Evolutionary conservation across 2,329 filamentous ascomycete genomes (phyloP).

Genomic region (Capronia coronata): DNA sequence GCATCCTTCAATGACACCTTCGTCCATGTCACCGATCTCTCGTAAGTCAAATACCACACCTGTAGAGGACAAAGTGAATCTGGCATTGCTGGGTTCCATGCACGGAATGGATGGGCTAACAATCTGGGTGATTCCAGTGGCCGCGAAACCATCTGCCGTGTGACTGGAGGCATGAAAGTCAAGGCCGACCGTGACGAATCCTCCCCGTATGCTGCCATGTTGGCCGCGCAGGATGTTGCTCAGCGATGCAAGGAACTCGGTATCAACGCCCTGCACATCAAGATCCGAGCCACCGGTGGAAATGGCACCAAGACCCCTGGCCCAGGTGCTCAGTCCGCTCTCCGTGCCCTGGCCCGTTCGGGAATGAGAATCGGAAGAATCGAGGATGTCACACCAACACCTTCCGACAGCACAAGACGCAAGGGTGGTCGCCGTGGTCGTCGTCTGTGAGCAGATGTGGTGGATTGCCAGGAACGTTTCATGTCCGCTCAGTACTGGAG

Average conservation of each 20-base stretch:
- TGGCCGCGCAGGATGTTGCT: slow-evolving; percentile 97
- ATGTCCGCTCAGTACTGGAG: neutral
- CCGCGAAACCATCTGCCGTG: slow-evolving; percentile 99
- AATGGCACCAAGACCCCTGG: slow-evolving; percentile 99
- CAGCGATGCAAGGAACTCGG: slow-evolving; percentile 78
- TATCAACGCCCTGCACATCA: slow-evolving; percentile 98
- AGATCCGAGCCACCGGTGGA: slow-evolving; percentile 99
- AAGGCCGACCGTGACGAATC: slow-evolving; percentile 99
- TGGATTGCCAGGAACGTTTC: neutral
- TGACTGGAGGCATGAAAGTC: slow-evolving; percentile 99
- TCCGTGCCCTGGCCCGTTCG: slow-evolving; percentile 96
- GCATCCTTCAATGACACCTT: slow-evolving; percentile 90
- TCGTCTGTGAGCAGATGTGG: slow-evolving; percentile 72
- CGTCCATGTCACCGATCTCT: slow-evolving; percentile 99
- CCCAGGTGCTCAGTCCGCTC: slow-evolving; percentile 96
- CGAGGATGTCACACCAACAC: slow-evolving; percentile 98
- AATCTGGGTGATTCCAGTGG: slow-evolving; percentile 71
- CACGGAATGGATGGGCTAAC: slow-evolving; percentile 47
- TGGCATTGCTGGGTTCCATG: neutral
- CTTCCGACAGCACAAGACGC: slow-evolving; percentile 97
- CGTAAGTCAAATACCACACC: slow-evolving; percentile 53
- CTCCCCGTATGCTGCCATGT: slow-evolving; percentile 99
- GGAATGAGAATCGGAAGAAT: slow-evolving; percentile 99
- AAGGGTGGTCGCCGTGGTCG: slow-evolving; percentile 99
- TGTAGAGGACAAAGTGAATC: too few species aligned